These are phyloP conservation scores for Aspergillus sp. DNA, from an alignment of 2,329 filamentous ascomycete species.

Conservation along the genomic window DNA sequence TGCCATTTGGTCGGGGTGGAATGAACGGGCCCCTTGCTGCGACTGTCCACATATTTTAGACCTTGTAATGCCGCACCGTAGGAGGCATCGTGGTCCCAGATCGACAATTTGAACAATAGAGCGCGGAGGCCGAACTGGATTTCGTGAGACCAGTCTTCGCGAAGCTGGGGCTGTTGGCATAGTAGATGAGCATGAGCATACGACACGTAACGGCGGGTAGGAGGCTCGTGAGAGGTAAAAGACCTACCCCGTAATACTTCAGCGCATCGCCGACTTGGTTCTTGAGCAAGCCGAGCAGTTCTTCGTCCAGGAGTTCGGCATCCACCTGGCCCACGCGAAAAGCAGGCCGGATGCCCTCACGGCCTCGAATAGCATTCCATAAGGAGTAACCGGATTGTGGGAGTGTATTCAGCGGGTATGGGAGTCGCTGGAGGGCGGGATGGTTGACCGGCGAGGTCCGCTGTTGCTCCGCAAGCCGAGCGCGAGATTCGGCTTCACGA, in stretches of 20 bases:
- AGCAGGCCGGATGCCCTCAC: conserved; percentile 76
- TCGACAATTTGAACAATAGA: conserved; percentile 86
- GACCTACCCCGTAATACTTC: conserved; percentile 73
- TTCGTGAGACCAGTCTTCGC: conserved; percentile 85
- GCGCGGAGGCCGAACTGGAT: conserved; percentile 75
- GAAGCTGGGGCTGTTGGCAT: conserved; percentile 56
- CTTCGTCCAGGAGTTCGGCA: conserved; percentile 90
- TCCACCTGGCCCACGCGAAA: conserved; percentile 96
- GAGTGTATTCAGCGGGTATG: conserved; percentile 62
- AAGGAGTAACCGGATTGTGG: conserved; percentile 42
- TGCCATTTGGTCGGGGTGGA: conserved; percentile 75
- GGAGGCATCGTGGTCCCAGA: conserved; percentile 95
- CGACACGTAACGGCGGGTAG: not conserved
- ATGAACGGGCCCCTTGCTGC: conserved; percentile 61
- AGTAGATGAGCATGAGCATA: conserved; percentile 5
- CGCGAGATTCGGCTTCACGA: conserved; percentile 66
- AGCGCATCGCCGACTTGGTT: conserved; percentile 83
- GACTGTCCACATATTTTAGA: conserved; percentile 82
- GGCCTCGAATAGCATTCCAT: conserved; percentile 71
- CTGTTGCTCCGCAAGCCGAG: conserved; percentile 48
- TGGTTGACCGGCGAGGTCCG: conserved; percentile 51
- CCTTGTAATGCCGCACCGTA: conserved; percentile 94
- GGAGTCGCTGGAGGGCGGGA: conserved; percentile 57
- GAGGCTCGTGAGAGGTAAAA: not conserved
- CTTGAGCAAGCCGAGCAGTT: conserved; percentile 81